Conservation (phyloP, 1,284 basidiomycete genomes). For the Tetrapyrgos nigripes region DNA sequence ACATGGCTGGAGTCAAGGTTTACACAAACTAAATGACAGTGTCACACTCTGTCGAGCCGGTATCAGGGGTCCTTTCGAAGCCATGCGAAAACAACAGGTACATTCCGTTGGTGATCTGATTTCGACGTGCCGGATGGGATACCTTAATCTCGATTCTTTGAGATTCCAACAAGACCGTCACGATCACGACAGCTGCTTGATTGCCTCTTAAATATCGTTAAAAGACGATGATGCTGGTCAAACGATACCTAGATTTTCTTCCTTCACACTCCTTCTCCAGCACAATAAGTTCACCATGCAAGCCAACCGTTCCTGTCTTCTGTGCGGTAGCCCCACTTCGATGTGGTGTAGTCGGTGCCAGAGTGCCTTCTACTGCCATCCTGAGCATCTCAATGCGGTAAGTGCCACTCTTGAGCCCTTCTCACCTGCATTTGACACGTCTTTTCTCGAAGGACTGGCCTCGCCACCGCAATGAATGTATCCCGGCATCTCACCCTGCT, state of each 20-base stretch:
- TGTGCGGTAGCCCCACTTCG: slow-evolving; percentile 72
- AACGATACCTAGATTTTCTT: slow-evolving; percentile 19
- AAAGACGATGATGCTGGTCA: slow-evolving; percentile 13
- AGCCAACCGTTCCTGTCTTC: slow-evolving; percentile 73
- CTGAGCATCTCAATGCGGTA: slow-evolving; percentile 72
- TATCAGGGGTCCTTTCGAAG: slow-evolving; percentile 2
- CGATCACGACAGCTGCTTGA: background rate
- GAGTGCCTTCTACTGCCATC: slow-evolving; percentile 74
- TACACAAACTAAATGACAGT: no score
- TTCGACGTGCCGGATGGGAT: slow-evolving; percentile 11
- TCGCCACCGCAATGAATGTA: slow-evolving; percentile 72
- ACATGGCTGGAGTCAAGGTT: slow-evolving; percentile 57
- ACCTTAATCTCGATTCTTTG: slow-evolving; percentile 9
- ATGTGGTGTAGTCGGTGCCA: slow-evolving; percentile 87
- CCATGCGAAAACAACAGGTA: background rate
- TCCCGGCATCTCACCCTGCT: slow-evolving; percentile 47
- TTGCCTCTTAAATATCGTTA: slow-evolving; percentile 16
- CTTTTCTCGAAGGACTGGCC: slow-evolving; percentile 69
- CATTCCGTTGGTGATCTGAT: no score
- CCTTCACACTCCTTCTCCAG: slow-evolving; percentile 26
- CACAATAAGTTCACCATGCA: slow-evolving; percentile 41
- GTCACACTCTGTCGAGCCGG: slow-evolving; percentile 7
- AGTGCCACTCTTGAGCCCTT: slow-evolving; percentile 29
- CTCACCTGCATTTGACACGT: background rate
- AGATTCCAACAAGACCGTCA: slow-evolving; percentile 2